Evolutionary conservation across 257 asterid species (phyloP).

Genomic region (Solanum medicagineum): DNA sequence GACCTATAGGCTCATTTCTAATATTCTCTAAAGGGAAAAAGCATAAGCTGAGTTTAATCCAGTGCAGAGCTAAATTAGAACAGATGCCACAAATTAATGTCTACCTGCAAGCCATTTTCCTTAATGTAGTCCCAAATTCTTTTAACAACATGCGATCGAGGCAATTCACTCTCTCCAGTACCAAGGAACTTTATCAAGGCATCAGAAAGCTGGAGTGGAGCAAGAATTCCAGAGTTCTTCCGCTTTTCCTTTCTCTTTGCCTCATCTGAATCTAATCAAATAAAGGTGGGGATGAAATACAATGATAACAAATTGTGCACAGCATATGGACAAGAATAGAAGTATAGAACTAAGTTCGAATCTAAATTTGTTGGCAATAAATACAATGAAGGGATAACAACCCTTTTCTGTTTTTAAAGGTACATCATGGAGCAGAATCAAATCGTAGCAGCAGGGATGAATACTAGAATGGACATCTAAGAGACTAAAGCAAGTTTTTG

Average conservation of each 20-base stretch:
- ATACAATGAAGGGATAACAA: background rate
- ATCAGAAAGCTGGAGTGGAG: constrained; percentile 78
- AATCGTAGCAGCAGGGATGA: background rate
- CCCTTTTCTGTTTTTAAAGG: background rate
- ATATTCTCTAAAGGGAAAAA: background rate
- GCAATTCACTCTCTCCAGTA: constrained; percentile 71
- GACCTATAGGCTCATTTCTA: background rate
- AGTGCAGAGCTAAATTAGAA: background rate
- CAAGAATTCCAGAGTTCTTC: constrained; percentile 62
- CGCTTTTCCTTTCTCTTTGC: constrained; percentile 59
- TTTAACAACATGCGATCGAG: constrained; percentile 67
- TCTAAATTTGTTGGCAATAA: background rate
- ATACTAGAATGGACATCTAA: background rate
- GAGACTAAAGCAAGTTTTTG: background rate
- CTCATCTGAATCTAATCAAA: constrained; percentile 41
- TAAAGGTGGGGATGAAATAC: background rate
- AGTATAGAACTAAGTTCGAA: background rate
- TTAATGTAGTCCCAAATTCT: constrained; percentile 89
- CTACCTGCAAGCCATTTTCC: constrained; percentile 76
- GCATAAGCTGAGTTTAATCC: background rate
- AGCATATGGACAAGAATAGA: background rate
- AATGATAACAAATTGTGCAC: background rate
- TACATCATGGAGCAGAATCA: background rate
- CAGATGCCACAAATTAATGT: background rate
- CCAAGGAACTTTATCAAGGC: constrained; percentile 71